Base-by-base conservation (phyloP, 257 asterid species). In the Forsythia viridissima region DNA sequence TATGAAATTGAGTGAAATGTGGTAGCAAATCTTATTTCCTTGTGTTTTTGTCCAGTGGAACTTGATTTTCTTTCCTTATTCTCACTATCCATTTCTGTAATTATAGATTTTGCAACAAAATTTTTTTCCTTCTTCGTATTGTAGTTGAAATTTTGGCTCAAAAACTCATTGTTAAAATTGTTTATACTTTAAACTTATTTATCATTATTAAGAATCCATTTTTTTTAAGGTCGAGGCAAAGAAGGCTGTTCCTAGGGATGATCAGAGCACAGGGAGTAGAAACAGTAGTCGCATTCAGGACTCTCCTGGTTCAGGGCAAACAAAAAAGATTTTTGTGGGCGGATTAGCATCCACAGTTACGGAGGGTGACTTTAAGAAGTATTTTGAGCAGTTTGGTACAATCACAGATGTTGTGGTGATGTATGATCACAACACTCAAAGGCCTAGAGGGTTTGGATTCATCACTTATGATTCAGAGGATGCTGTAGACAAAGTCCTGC, bases 381-480 rank as follows among this genome's bases (percentile, higher is more conserved):
- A 81, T 44, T 81, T 81, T 76, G 80, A 81, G 69, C 84, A 81
- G 69, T 81, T 76, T 16, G 84, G 84, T 21, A 81, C 74, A 59
- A 81, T 81, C 73, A 81, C 84, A 12, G 84, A 81, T 63, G 84
- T 81, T 11, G 84, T 81, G 66, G 84, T 81, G 34, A 81, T 81
- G 84, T 81, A 81, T 34, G 84, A 81, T 69, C 84, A 81, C 71
- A 81, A 81, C 80, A 81, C 84, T 81, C 84, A 76, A 72, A 76
- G 84, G 75, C 84, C 84, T 57, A 76, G 84, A 81, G 80, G 80
- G 69, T 81, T 81, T 81, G 84, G 84, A 68, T 81, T 81, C 74
- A 81, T 81, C 39, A 81, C 84, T 70, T 81, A 81, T 61, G 84
- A 81, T 63, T 81, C 78, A 4, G 84, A 81, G 81, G 84, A 81